phyloP scores from a whole-genome alignment of 1,284 basidiomycete species.

The Veloporphyrellus conicus region DNA sequence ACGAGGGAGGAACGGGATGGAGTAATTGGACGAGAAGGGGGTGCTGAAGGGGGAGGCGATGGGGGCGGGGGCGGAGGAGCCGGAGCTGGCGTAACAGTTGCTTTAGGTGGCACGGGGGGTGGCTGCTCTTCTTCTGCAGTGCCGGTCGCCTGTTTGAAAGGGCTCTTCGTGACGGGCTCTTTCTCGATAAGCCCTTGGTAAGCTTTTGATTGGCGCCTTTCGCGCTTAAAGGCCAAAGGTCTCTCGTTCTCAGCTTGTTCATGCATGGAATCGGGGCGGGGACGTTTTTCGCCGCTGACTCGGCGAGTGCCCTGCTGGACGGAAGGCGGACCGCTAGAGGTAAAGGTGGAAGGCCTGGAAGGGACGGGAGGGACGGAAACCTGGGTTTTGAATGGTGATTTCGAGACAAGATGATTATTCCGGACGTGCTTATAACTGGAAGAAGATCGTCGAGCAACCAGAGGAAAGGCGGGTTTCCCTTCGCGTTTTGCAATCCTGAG shows the following conservation, averaged over 20 bases:
- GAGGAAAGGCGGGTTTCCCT: slow-evolving; percentile 38
- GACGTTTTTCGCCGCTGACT: slow-evolving; percentile 70
- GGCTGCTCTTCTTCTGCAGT: slow-evolving; percentile 25
- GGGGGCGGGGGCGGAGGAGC: slow-evolving; percentile 19
- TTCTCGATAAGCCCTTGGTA: slow-evolving; percentile 71
- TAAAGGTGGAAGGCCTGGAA: slow-evolving; percentile 38
- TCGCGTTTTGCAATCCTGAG: slow-evolving; percentile 72
- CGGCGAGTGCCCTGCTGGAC: slow-evolving; percentile 40
- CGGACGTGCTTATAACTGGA: slow-evolving; percentile 80
- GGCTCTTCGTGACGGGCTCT: slow-evolving; percentile 80
- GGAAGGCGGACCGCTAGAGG: slow-evolving; percentile 6
- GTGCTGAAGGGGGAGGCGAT: slow-evolving; percentile 28
- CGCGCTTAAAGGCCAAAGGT: slow-evolving; percentile 66
- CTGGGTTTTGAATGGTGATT: slow-evolving; percentile 82
- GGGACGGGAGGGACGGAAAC: slow-evolving; percentile 47
- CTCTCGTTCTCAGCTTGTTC: slow-evolving; percentile 67
- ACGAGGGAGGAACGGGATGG: slow-evolving; percentile 72
- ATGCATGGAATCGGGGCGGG: slow-evolving; percentile 61
- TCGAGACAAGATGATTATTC: slow-evolving; percentile 79
- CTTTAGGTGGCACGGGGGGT: slow-evolving; percentile 29
- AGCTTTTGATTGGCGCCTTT: slow-evolving; percentile 70
- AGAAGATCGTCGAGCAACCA: slow-evolving; percentile 68
- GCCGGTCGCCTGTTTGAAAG: slow-evolving; percentile 53
- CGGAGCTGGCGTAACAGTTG: background rate
- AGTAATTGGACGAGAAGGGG: slow-evolving; percentile 39